These are phyloP conservation scores for Phytophthora pluvialis DNA, from an alignment of 352 stramenopile genomes.

Conservation along the genomic window DNA sequence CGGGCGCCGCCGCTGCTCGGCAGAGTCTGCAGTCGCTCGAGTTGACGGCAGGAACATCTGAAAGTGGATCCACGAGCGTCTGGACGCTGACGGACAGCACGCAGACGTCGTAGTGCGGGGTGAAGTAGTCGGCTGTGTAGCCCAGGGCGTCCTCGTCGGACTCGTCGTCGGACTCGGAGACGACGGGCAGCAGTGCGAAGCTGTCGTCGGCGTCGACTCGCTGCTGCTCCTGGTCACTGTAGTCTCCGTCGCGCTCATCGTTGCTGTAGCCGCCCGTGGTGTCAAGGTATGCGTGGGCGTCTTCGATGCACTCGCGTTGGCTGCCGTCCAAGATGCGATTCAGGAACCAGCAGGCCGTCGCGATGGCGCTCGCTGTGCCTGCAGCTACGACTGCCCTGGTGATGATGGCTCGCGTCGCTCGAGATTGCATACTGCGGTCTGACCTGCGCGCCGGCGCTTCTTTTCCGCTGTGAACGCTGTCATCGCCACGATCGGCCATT, in stretches of 20 bases:
- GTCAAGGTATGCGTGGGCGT: not conserved
- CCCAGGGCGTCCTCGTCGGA: conserved; percentile 20
- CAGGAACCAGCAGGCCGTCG: conserved; percentile 29
- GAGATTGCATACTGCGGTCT: conserved; percentile 32
- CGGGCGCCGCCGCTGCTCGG: conserved; percentile 7
- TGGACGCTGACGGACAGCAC: conserved; percentile 35
- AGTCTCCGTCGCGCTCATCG: conserved; percentile 4
- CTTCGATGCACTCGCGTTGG: conserved; percentile 12
- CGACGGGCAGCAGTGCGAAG: conserved; percentile 28
- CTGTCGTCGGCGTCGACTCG: conserved; percentile 2
- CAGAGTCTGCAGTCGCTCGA: conserved; percentile 33
- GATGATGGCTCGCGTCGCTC: conserved; percentile 24
- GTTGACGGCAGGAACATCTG: conserved; percentile 11
- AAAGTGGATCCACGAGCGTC: conserved; percentile 30
- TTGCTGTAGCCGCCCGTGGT: not conserved
- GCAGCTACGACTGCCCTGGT: conserved; percentile 24
- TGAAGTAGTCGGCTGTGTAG: conserved; percentile 37
- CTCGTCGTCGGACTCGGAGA: conserved; percentile 33
- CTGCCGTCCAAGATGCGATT: conserved; percentile 26
- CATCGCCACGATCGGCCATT: conserved; percentile 7
- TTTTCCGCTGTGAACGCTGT: conserved; percentile 27
- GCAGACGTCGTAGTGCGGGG: conserved; percentile 34
- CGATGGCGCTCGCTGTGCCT: conserved; percentile 32
- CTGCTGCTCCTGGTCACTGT: not conserved
- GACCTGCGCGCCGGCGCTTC: conserved; percentile 8